Evolutionary conservation across 192 early-diverging fungal genomes (phyloP).

Genomic region (Coemansia sp.): DNA sequence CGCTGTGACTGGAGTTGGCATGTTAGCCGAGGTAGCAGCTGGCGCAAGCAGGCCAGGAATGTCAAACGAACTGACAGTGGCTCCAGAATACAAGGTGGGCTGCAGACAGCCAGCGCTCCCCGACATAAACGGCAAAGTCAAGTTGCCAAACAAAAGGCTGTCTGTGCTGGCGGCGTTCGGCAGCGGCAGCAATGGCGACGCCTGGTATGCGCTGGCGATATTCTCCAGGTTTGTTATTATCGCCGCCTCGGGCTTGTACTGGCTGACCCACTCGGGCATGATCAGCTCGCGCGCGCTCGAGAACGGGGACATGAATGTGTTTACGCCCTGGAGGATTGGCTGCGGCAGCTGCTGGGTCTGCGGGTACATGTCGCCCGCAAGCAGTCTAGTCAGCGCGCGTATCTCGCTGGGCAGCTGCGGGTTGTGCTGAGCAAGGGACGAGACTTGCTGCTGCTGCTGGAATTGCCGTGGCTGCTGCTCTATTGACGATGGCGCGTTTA

Average conservation of each 20-base stretch:
- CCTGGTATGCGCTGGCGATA: conserved; percentile 44
- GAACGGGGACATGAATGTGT: conserved; percentile 54
- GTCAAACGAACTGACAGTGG: conserved; percentile 1
- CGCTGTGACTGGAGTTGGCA: too few species aligned
- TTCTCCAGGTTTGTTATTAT: conserved; percentile 49
- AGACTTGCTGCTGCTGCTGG: neutral
- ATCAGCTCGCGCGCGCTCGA: conserved; percentile 27
- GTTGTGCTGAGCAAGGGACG: neutral
- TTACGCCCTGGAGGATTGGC: conserved; percentile 49
- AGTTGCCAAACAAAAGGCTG: conserved; percentile 27
- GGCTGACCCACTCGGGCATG: conserved; percentile 50
- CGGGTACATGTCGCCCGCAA: conserved; percentile 51
- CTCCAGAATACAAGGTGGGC: neutral
- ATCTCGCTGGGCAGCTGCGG: conserved; percentile 18
- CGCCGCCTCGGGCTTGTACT: conserved; percentile 45
- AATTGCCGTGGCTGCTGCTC: neutral
- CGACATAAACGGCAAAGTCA: conserved; percentile 41
- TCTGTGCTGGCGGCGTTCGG: conserved; percentile 16
- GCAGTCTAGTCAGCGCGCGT: conserved; percentile 31
- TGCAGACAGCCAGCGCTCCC: conserved; percentile 2
- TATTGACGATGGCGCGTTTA: neutral
- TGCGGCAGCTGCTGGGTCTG: conserved; percentile 50
- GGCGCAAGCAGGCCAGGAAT: conserved; percentile 18
- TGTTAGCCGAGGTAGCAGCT: too few species aligned
- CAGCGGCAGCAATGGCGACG: conserved; percentile 26